Evolutionary conservation across 495 filamentous ascomycete genomes (phyloP).

Genomic region (Aspergillus sclerotiicarbonarius): DNA sequence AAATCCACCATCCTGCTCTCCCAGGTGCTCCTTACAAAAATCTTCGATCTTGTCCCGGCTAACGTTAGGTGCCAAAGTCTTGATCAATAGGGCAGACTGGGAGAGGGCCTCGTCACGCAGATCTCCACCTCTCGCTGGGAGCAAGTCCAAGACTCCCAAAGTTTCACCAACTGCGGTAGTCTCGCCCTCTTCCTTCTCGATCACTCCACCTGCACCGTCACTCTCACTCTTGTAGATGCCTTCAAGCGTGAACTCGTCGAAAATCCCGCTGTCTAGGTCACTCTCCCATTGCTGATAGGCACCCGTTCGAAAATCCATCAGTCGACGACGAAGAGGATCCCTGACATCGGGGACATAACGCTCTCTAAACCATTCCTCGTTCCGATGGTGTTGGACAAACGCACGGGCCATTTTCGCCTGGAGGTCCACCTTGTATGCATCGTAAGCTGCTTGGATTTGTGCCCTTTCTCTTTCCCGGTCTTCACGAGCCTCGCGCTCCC

Average conservation of each 20-base stretch:
- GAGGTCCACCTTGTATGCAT: constrained; percentile 89
- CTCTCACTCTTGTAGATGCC: constrained; percentile 92
- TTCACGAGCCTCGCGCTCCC: constrained; percentile 74
- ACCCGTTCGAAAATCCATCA: constrained; percentile 71
- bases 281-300: constrained; percentile 80
- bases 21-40: constrained; percentile 88
- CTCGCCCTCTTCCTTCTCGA: constrained; percentile 95
- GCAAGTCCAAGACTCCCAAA: constrained; percentile 82
- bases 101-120: constrained; percentile 77
- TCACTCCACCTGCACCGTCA: constrained; percentile 78
- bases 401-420: constrained; percentile 84
- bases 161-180: constrained; percentile 87
- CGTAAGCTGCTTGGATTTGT: constrained; percentile 88
- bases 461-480: constrained; percentile 87
- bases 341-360: constrained; percentile 82
- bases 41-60: constrained; percentile 89
- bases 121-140: constrained; percentile 75
- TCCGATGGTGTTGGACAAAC: constrained; percentile 88
- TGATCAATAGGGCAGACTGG: constrained; percentile 92
- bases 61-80: constrained; percentile 95
- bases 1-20: constrained; percentile 81
- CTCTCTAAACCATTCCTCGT: constrained; percentile 97
- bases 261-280: constrained; percentile 75
- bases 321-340: constrained; percentile 62
- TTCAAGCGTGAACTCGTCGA: constrained; percentile 94